Percentiles rank a stretch among this genome's conserved stretches.
Conservation (phyloP, 805 yeast genomes). For the Ogataea sp. region DNA sequence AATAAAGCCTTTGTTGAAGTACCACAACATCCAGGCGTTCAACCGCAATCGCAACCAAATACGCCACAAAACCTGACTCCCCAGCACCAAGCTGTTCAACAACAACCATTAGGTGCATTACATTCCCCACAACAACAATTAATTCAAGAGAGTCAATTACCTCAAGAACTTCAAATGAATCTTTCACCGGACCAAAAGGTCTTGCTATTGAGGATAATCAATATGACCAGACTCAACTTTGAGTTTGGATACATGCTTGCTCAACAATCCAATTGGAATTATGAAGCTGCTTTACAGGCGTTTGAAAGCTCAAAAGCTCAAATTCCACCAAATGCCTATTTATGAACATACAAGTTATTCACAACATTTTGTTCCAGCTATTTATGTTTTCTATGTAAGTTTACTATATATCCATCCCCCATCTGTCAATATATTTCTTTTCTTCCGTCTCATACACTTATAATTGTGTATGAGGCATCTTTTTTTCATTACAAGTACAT, state of each 20-base stretch:
- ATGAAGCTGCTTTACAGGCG: constrained; percentile 55
- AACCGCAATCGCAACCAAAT: constrained; percentile 7
- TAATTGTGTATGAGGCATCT: too few relatives aligned
- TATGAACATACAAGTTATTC: constrained; percentile 1
- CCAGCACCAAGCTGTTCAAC: constrained; percentile 2
- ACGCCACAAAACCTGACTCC: constrained; percentile 8
- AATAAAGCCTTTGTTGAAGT: constrained; percentile 42
- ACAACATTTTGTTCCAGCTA: too few relatives aligned
- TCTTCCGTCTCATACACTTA: too few relatives aligned
- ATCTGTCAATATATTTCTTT: too few relatives aligned
- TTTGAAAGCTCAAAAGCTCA: constrained; percentile 54
- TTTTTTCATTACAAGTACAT: too few relatives aligned
- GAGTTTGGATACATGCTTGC: constrained; percentile 77
- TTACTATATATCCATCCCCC: too few relatives aligned
- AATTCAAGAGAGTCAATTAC: constrained; percentile 25
- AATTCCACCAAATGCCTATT: constrained; percentile 51
- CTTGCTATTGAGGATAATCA: constrained; percentile 53
- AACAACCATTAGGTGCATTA: constrained; percentile 5
- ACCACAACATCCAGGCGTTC: constrained; percentile 1
- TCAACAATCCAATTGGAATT: constrained; percentile 84
- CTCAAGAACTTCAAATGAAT: constrained; percentile 46
- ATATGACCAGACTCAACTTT: constrained; percentile 68
- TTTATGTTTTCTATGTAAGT: too few relatives aligned
- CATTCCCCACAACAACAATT: constrained; percentile 3
- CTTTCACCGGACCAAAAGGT: constrained; percentile 52